phyloP scores from a whole-genome alignment of 805 yeast genomes.

The Metahyphopichia silvanorum region DNA sequence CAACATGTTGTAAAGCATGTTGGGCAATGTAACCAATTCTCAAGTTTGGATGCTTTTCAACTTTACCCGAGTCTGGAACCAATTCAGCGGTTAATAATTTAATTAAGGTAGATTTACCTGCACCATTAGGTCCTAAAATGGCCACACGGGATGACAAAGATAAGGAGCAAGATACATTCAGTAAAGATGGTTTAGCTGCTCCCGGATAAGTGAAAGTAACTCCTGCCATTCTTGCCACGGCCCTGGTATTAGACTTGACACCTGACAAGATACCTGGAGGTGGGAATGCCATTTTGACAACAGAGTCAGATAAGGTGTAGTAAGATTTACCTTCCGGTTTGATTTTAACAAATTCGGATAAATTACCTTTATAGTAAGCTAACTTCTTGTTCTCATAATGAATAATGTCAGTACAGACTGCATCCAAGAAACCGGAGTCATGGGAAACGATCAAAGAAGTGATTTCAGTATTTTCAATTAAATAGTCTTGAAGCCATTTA shows the following conservation, averaged over 20 bases:
- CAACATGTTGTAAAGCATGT: constrained; percentile 96
- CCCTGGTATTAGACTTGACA: constrained; percentile 89
- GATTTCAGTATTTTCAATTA: constrained; percentile 76
- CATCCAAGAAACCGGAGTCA: constrained; percentile 94
- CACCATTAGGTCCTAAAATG: constrained; percentile 96
- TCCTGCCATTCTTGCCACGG: constrained; percentile 83
- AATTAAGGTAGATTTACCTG: constrained; percentile 95
- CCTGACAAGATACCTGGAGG: constrained; percentile 98
- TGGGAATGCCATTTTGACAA: constrained; percentile 96
- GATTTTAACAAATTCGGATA: constrained; percentile 85
- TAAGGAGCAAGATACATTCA: constrained; percentile 81
- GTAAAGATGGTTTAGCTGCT: constrained; percentile 76
- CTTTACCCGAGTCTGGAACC: constrained; percentile 81
- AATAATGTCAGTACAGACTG: constrained; percentile 93
- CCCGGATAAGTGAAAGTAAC: constrained; percentile 92
- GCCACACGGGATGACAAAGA: constrained; percentile 97
- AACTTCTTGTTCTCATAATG: constrained; percentile 95
- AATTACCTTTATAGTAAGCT: constrained; percentile 93
- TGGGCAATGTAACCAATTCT: constrained; percentile 99
- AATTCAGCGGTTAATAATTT: constrained; percentile 91
- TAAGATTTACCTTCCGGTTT: constrained; percentile 96
- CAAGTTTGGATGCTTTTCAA: constrained; percentile 96
- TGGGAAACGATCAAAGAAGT: constrained; percentile 96
- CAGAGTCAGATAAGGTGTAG: constrained; percentile 88
- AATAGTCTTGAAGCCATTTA: constrained; percentile 88